These are phyloP conservation scores for Filobasidium floriforme DNA, from an alignment of 768 basidiomycete genomes.

Conservation along the genomic window DNA sequence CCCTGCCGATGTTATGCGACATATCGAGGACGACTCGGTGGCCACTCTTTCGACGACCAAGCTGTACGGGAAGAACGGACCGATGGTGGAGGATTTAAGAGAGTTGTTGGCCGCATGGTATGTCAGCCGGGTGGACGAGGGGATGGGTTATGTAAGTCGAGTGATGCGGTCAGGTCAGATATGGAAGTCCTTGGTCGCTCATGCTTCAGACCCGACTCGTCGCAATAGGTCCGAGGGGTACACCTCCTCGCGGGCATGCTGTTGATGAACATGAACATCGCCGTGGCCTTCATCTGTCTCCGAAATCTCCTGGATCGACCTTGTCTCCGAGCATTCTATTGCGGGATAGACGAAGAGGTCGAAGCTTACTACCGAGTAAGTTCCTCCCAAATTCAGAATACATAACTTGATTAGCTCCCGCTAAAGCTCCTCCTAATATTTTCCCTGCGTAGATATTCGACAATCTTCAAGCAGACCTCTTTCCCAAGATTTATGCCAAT, in stretches of 20 bases:
- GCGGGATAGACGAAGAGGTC: constrained; percentile 35
- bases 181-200: neutral
- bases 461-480: constrained; percentile 41
- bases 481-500: constrained; percentile 43
- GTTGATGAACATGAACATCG: constrained; percentile 35
- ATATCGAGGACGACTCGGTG: constrained; percentile 35
- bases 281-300: constrained; percentile 36
- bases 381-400: too few relatives aligned
- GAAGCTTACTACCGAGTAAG: constrained; percentile 42
- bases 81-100: constrained; percentile 37
- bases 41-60: constrained; percentile 32
- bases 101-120: constrained; percentile 42
- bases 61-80: constrained; percentile 33
- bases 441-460: constrained; percentile 28
- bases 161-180: too few relatives aligned
- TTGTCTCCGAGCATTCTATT: constrained; percentile 38
- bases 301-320: constrained; percentile 40
- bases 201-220: neutral
- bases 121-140: constrained; percentile 40
- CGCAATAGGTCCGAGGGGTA: constrained; percentile 35
- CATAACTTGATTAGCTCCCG: too few relatives aligned
- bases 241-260: constrained; percentile 39
- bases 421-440: too few relatives aligned
- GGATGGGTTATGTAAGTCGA: constrained; percentile 41
- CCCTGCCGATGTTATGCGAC: constrained; percentile 31